Conservation (phyloP, 257 asterid genomes). For the Apocynum venetum region DNA sequence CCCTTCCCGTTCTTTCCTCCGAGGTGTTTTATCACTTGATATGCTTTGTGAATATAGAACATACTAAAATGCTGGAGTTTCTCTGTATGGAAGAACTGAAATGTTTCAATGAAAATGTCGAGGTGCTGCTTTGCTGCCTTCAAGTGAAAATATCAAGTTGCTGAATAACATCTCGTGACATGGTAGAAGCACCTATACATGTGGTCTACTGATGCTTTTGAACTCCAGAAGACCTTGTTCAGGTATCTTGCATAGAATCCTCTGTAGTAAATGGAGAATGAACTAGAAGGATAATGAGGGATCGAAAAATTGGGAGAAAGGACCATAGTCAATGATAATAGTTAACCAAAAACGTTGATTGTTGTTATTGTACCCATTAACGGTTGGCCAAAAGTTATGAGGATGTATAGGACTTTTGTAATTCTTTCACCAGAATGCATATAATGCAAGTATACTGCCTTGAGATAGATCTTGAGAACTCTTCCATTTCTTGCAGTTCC, state of each 20-base stretch:
- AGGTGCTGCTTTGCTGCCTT: not conserved
- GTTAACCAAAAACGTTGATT: not conserved
- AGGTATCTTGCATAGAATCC: not conserved
- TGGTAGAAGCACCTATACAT: not conserved
- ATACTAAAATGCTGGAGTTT: not conserved
- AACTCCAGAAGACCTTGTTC: not conserved
- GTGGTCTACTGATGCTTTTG: not conserved
- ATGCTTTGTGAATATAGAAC: not conserved
- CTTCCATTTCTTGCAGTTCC: not conserved
- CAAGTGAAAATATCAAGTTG: not conserved
- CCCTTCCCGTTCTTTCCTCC: not conserved
- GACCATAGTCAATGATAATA: not conserved
- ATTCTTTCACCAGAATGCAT: not conserved
- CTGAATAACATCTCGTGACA: not conserved
- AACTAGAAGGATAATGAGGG: not conserved
- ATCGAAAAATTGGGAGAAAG: not conserved
- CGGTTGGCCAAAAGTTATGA: not conserved
- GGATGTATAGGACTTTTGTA: not conserved
- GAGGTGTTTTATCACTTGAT: not conserved
- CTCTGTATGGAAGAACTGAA: constrained; percentile 6
- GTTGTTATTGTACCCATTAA: not conserved
- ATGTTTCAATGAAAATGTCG: not conserved
- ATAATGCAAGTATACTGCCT: not conserved
- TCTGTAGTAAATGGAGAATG: not conserved
- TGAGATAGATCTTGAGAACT: not conserved